Conservation (phyloP, 306 rosid genomes). For the Psophocarpus tetragonolobus region DNA sequence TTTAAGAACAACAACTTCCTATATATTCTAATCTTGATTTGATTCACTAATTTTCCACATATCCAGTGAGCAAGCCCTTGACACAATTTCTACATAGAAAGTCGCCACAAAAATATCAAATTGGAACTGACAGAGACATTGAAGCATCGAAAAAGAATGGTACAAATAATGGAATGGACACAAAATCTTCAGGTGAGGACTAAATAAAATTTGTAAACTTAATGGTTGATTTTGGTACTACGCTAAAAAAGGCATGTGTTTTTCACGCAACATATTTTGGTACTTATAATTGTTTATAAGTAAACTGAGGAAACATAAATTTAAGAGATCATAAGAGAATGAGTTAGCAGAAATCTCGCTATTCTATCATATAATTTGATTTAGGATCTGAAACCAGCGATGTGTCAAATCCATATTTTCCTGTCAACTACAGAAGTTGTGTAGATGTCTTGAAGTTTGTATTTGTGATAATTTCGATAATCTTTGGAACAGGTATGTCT, state of each 20-base stretch:
- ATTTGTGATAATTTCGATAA: background rate
- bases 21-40: background rate
- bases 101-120: background rate
- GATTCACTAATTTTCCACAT: background rate
- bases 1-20: background rate
- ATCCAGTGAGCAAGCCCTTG: background rate
- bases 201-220: background rate
- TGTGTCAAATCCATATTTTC: background rate
- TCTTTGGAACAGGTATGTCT: conserved; percentile 33
- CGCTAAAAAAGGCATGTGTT: background rate
- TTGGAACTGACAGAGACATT: background rate
- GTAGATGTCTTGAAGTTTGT: background rate
- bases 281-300: background rate
- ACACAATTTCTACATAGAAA: background rate
- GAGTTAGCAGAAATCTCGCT: background rate
- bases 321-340: background rate
- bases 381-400: conserved; percentile 15
- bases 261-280: background rate
- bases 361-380: background rate
- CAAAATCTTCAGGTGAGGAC: conserved; percentile 12
- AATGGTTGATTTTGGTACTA: background rate
- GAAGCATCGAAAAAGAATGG: background rate
- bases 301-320: background rate
- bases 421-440: conserved; percentile 11
- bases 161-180: background rate